Conservation (phyloP, 2,329 filamentous ascomycete species). For the Claviceps lovelessii region DNA sequence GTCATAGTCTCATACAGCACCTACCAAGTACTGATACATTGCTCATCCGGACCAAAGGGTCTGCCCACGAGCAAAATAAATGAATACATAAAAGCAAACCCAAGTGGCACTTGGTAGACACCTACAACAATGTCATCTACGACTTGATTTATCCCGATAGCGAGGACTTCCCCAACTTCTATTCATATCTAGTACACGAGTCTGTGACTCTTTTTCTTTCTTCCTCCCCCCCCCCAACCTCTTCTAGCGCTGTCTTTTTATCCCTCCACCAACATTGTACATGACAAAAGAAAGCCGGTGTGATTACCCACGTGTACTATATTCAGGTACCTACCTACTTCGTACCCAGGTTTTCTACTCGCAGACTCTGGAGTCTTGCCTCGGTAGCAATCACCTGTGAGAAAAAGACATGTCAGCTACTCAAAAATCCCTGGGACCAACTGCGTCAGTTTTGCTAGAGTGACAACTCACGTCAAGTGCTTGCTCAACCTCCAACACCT, state of each 20-base stretch:
- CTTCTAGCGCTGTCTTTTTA: slow-evolving; percentile 6
- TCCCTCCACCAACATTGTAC: slow-evolving; percentile 19
- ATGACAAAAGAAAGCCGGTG: slow-evolving; percentile 18
- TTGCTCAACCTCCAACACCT: slow-evolving; percentile 89
- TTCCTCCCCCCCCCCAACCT: neutral
- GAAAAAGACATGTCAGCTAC: slow-evolving; percentile 4
- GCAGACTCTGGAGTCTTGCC: slow-evolving; percentile 74
- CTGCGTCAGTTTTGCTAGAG: neutral
- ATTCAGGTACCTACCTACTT: neutral
- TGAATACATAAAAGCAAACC: too few species aligned
- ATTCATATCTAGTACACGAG: neutral
- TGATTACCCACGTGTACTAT: slow-evolving; percentile 25
- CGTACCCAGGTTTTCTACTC: slow-evolving; percentile 40
- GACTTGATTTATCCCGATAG: neutral
- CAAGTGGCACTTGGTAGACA: neutral
- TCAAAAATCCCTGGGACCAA: too few species aligned
- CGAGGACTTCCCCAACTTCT: neutral
- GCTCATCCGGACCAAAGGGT: too few species aligned
- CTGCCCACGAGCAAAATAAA: too few species aligned
- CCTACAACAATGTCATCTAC: neutral
- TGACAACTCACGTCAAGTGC: slow-evolving; percentile 68
- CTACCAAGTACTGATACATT: too few species aligned
- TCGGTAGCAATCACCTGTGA: slow-evolving; percentile 73
- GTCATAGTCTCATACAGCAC: too few species aligned
- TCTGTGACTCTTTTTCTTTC: neutral